phyloP scores from a whole-genome alignment of 208 protist genomes.

The Trypanosoma brucei region DNA sequence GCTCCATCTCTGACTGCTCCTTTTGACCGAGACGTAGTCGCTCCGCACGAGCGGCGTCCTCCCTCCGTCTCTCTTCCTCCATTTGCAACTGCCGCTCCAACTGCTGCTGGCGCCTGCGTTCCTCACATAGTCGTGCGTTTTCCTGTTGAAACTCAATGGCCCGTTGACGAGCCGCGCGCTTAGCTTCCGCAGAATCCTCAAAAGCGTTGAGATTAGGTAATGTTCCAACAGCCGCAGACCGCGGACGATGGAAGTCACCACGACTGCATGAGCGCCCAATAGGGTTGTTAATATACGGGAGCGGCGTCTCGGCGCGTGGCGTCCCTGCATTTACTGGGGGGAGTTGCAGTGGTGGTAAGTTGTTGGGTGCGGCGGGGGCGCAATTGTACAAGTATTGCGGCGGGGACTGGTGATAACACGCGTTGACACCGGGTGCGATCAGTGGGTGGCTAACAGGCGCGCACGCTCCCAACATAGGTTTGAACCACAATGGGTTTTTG shows the following conservation, averaged over 20 bases:
- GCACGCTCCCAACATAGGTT: background rate
- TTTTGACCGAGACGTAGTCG: slow-evolving; percentile 34
- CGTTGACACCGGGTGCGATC: background rate
- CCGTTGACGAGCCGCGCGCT: slow-evolving; percentile 28
- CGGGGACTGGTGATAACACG: background rate
- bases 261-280: slow-evolving; percentile 1
- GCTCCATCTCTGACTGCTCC: slow-evolving; percentile 47
- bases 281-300: slow-evolving; percentile 12
- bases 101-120: slow-evolving; percentile 41
- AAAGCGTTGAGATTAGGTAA: background rate
- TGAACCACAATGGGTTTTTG: slow-evolving; percentile 6
- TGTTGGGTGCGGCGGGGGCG: background rate
- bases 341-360: background rate
- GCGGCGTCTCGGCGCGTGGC: background rate
- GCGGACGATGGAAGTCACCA: slow-evolving; percentile 2
- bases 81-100: slow-evolving; percentile 35
- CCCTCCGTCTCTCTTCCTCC: slow-evolving; percentile 37
- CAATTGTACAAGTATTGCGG: background rate
- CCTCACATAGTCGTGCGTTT: slow-evolving; percentile 59
- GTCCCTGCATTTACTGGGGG: background rate
- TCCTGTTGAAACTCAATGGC: slow-evolving; percentile 70
- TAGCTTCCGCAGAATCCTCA: slow-evolving; percentile 18
- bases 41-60: slow-evolving; percentile 44
- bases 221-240: background rate
- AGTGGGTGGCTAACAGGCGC: background rate